phyloP scores from a whole-genome alignment of 192 early-diverging fungal species.

The Podila clonocystis region DNA sequence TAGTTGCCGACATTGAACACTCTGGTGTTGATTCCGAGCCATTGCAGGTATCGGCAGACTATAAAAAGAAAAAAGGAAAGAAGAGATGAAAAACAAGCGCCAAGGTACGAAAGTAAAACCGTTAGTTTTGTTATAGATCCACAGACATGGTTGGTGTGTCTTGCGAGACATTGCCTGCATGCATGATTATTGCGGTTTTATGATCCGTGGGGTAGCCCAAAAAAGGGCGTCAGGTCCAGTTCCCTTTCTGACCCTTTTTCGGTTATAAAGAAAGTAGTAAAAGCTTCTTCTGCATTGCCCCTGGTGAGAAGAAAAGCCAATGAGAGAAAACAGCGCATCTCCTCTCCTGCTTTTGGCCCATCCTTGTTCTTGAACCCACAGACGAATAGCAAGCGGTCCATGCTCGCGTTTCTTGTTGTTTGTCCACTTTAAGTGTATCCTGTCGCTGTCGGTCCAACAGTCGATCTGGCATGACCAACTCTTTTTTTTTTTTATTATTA shows the following conservation, averaged over 20 bases:
- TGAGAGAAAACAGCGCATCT: too few relatives aligned
- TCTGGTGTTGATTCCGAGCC: conserved; percentile 92
- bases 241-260: background rate
- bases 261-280: background rate
- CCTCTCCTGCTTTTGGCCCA: too few relatives aligned
- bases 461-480: background rate
- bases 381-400: too few relatives aligned
- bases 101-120: conserved; percentile 2
- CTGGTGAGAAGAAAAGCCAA: background rate
- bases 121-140: background rate
- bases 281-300: background rate
- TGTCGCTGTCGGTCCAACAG: background rate
- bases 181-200: too few relatives aligned
- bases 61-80: conserved; percentile 5
- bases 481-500: background rate
- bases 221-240: background rate
- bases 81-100: conserved; percentile 4
- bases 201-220: too few relatives aligned
- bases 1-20: conserved; percentile 99
- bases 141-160: too few relatives aligned
- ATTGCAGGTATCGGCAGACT: conserved; percentile 93
- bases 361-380: too few relatives aligned
- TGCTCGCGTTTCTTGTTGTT: too few relatives aligned
- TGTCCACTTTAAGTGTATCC: too few relatives aligned
- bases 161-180: too few relatives aligned